Conservation (phyloP, 2,329 filamentous ascomycete species). For the Ophiostoma ips region DNA sequence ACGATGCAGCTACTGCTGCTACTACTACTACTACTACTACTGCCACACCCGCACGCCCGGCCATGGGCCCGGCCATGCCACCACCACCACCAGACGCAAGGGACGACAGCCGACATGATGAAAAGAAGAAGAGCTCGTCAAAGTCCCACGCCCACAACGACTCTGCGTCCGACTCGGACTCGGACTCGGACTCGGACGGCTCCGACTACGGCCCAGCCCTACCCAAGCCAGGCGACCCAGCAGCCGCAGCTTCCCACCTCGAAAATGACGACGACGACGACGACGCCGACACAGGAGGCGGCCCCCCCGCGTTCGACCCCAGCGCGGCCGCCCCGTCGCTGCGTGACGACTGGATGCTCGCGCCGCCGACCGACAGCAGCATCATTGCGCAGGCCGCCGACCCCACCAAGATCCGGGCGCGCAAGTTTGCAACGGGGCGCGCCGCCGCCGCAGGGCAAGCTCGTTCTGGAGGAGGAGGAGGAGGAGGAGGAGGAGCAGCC, state of each 20-base stretch:
- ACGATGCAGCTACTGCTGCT: not conserved
- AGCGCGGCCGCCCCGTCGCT: constrained; percentile 37
- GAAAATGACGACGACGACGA: constrained; percentile 13
- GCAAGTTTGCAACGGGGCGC: constrained; percentile 63
- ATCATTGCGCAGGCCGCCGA: constrained; percentile 50
- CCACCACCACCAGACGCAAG: not conserved
- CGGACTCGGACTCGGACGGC: constrained; percentile 29
- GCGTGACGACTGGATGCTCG: constrained; percentile 78
- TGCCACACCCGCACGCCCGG: constrained; percentile 2
- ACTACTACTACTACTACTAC: too few relatives aligned
- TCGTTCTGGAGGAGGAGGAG: too few relatives aligned
- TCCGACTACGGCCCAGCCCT: constrained; percentile 48
- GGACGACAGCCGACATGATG: too few relatives aligned
- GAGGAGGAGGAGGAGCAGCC: constrained; percentile 20
- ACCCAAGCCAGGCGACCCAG: constrained; percentile 26
- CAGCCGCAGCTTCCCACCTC: not conserved
- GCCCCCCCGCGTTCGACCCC: constrained; percentile 20
- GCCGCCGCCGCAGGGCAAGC: constrained; percentile 21
- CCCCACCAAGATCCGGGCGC: constrained; percentile 67
- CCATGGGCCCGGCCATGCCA: constrained; percentile 14
- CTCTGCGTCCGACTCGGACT: constrained; percentile 16
- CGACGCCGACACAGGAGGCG: constrained; percentile 21
- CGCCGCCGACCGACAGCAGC: constrained; percentile 44
- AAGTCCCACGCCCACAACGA: not conserved
- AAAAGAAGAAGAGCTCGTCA: not conserved